phyloP scores from a whole-genome alignment of 305 asterid species.

The Solanum hybrid region DNA sequence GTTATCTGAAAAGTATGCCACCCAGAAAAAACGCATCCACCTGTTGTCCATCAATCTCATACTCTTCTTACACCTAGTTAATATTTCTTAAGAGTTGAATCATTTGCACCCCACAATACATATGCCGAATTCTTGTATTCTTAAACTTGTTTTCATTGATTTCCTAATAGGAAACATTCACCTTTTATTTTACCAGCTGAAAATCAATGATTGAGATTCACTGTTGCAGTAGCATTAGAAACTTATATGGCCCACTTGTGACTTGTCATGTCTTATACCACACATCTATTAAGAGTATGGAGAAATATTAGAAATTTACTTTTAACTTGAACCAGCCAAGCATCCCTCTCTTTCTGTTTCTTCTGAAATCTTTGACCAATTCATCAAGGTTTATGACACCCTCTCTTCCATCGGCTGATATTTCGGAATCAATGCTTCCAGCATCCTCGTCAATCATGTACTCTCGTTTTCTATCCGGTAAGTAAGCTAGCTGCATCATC shows the following conservation, averaged over 20 bases:
- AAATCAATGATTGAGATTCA: background rate
- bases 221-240: background rate
- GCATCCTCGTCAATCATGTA: slow-evolving; percentile 46
- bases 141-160: background rate
- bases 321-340: slow-evolving; percentile 79
- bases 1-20: background rate
- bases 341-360: slow-evolving; percentile 60
- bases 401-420: slow-evolving; percentile 43
- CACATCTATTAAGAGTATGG: background rate
- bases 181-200: background rate
- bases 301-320: slow-evolving; percentile 30
- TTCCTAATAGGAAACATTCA: background rate
- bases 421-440: slow-evolving; percentile 58
- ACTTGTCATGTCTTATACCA: background rate
- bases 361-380: slow-evolving; percentile 53
- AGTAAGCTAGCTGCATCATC: slow-evolving; percentile 65
- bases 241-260: background rate
- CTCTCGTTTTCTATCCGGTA: slow-evolving; percentile 79
- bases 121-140: background rate
- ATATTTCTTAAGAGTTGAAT: background rate
- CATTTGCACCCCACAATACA: background rate
- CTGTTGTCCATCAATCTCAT: background rate
- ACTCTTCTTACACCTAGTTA: background rate
- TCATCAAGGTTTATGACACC: slow-evolving; percentile 54
- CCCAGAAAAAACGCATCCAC: background rate